These are phyloP conservation scores for Marvania coccoides DNA, from an alignment of 139 green algal genomes.

Conservation along the genomic window DNA sequence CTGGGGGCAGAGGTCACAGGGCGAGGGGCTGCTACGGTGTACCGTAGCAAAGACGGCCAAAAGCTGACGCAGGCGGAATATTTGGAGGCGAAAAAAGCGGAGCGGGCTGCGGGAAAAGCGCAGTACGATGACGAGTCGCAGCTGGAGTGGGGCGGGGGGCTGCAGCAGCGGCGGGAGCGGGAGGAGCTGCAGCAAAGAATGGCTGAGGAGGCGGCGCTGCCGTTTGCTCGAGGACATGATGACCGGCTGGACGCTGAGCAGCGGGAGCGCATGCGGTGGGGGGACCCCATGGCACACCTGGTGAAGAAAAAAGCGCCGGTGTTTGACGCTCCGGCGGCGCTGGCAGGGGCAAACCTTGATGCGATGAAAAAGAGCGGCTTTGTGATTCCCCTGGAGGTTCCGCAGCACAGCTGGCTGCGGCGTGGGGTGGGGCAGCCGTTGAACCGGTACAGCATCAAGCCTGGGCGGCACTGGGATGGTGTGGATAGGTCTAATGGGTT, in stretches of 20 bases:
- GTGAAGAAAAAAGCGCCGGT: constrained; percentile 28
- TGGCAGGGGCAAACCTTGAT: background rate
- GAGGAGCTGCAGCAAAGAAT: constrained; percentile 26
- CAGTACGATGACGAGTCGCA: constrained; percentile 36
- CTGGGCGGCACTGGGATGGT: constrained; percentile 95
- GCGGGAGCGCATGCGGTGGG: constrained; percentile 52
- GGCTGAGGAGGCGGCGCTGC: constrained; percentile 44
- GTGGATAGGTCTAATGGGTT: constrained; percentile 93
- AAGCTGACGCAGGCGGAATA: constrained; percentile 48
- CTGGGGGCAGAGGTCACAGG: constrained; percentile 26
- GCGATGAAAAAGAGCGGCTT: constrained; percentile 69
- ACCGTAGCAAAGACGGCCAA: constrained; percentile 58
- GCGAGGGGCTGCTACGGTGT: constrained; percentile 56
- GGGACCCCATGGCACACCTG: constrained; percentile 84
- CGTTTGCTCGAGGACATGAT: constrained; percentile 48
- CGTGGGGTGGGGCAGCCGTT: constrained; percentile 58
- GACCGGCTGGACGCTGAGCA: constrained; percentile 9
- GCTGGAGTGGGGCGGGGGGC: constrained; percentile 65
- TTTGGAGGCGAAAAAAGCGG: constrained; percentile 18
- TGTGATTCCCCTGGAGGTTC: constrained; percentile 79
- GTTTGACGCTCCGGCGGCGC: constrained; percentile 9
- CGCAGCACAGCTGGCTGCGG: constrained; percentile 85
- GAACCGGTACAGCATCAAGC: constrained; percentile 89
- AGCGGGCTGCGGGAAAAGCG: constrained; percentile 14
- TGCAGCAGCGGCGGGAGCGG: constrained; percentile 53